Evolutionary conservation across 768 basidiomycete species (phyloP), one percentile per base, ranked within the genome.

Genomic region (Lactarius deliciosus): DNA sequence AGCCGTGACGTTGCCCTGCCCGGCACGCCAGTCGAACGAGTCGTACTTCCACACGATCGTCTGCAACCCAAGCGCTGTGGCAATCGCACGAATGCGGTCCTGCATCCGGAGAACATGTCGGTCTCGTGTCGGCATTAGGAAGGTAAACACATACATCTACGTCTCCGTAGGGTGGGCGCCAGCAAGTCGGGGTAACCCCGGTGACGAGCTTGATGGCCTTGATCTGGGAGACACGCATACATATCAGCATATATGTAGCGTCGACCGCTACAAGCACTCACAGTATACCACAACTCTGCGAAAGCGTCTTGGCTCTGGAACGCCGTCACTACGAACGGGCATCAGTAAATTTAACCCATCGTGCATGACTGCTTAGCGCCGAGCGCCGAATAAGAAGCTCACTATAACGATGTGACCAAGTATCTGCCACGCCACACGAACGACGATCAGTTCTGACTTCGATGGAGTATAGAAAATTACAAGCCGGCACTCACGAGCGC

Each of bases 21-120:
- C 70, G 13, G 62, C 69, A 61, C 86, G 74, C 90, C 90, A 92
- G 75, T 94, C 91, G 53, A 81, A 78, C 25, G 86, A 83, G 71
- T 89, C 87, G 67, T 82, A 86, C 70, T 79, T 75, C 92, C 92
- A 94, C 60, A 93, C 79, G 72, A 94, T 81, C 2, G 90, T 90
- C 15, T 82, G 83, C 20, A 93, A 77, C 45, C 86, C 86, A 69
- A 93, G 84, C 10, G 81, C 85, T n/a, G 85, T 73, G 4, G 88
- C 85, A 64, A 94, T 88, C 43, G 83, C 79, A 40, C 92, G 85
- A 53, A 93, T 85, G 58, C 92, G 89, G 75, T 89, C 87, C 70
- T 71, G 59, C 55, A 43, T 1, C 34, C 22, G 13, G 6, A 15
- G n/a, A 34, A 41, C n/a, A 16, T 3, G n/a, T 30, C 20, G 18